Base-by-base conservation (phyloP, 768 basidiomycete genomes). In the Candolleomyces eurysporus region DNA sequence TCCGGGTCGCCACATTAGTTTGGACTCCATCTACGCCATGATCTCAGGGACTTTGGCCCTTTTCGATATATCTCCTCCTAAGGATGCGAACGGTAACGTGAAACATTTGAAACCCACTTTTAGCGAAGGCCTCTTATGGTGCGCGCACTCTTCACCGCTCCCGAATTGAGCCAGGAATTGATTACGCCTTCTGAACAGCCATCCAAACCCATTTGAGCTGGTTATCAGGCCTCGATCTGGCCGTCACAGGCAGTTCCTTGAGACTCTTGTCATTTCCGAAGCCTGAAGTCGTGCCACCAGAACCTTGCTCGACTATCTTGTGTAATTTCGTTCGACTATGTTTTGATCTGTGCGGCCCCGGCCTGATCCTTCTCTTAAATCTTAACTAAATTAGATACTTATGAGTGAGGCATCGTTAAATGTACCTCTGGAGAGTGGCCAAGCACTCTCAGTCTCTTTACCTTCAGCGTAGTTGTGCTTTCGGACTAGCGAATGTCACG, bases 1-100 rank as follows among this genome's bases (percentile, higher is more conserved):
- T 46, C 71, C 71, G 7, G 71, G 71, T 3, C 63, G 68, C 9
- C 66, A 66, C 51, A 63, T 72, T 42, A 62, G 42, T 13, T 45
- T 65, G 52, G 62, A 65, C 13, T 58, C 66, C 3, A 39, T 69
- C 14, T 71, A 60, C 52, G 61, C 64, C n/a, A 52, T 63, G 17
- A 42, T 68, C 11, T 58, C 65, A 4, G 66, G 66, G 2, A 49
- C 66, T 0, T 56, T 71, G 10, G 61, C 68, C 0, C 50, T 64
- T 9, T 71, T 65, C 58, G 54, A 67, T 49, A 65, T 71, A 36
- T 52, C 46, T 7, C 63, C 66, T 17, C 59, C 60, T 9, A 45
- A 63, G 8, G 69, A 69, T 48, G 53, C 62, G 17, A 30, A 63
- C 17, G 69, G 69, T 2, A 62, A 65, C 22, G 61, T 57, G 10